Conservation (phyloP, 257 asterid genomes). For the Gentiana straminea region DNA sequence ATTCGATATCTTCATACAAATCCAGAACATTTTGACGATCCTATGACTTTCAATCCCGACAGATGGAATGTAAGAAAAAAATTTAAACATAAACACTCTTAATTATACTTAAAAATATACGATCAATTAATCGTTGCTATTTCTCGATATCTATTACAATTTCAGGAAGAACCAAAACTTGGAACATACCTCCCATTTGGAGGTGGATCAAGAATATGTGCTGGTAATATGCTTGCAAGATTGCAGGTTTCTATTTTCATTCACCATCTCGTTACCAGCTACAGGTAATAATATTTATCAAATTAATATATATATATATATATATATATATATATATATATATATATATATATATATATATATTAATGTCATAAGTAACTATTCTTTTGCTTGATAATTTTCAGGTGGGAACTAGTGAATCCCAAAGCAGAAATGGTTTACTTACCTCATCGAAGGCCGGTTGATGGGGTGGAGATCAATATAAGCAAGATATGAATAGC, state of each 20-base stretch:
- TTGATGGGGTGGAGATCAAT: constrained; percentile 9
- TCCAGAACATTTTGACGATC: constrained; percentile 49
- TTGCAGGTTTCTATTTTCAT: constrained; percentile 29
- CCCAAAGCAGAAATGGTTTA: constrained; percentile 1
- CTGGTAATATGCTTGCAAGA: constrained; percentile 56
- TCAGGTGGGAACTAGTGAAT: constrained; percentile 7
- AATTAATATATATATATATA: too few relatives aligned
- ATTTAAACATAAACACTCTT: too few relatives aligned
- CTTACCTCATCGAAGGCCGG: constrained; percentile 10
- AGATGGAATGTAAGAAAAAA: constrained; percentile 42
- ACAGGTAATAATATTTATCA: constrained; percentile 20
- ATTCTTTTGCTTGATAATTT: too few relatives aligned
- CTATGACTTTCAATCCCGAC: constrained; percentile 46
- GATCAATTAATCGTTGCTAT: too few relatives aligned
- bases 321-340: too few relatives aligned
- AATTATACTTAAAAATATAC: too few relatives aligned
- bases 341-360: too few relatives aligned
- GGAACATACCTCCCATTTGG: constrained; percentile 41
- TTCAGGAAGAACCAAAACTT: constrained; percentile 25
- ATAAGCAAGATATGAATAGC: constrained; percentile 1
- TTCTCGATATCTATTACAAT: background rate
- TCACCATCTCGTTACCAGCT: constrained; percentile 42
- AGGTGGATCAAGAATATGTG: constrained; percentile 41
- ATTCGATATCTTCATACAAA: constrained; percentile 39
- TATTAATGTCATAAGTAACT: too few relatives aligned